Base-by-base conservation (phyloP, 768 basidiomycete genomes). In the Mycena maculata region DNA sequence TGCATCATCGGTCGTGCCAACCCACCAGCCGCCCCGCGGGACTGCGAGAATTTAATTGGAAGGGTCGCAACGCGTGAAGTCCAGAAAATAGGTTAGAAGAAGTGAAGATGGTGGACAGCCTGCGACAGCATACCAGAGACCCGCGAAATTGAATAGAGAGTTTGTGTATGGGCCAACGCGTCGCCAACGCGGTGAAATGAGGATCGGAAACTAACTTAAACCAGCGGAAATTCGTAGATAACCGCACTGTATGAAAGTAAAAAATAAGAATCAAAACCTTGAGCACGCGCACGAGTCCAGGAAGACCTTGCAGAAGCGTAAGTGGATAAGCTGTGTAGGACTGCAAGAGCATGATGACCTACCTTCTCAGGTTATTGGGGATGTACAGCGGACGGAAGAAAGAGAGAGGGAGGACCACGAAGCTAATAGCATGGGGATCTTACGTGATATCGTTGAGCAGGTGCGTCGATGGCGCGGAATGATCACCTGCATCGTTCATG, bases 91-190 rank as follows among this genome's bases (percentile, higher is more conserved):
- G 22, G 47, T 6, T 25, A 31, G 7, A 31, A 50, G 30, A 16
- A 50, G 30, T 50, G 28, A 18, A 50, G 18, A 31, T 50, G 30
- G 49, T 18, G 27, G 49, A 30, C 28, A 50, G 49, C 49, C 49
- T 50, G 49, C 49, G 49, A 50, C 28, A 31, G 49, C 30, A 50
- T 50, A 50, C 49, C 49, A 50, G 30, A 50, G 49, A 50, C 49
- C 49, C 18, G 49, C 31, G 28, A 13, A 50, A 50, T 50, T 50
- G 30, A 31, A 50, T 50, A 50, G 28, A 50, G 30, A 50, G 27
- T 50, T 50, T 50, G 49, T 50, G 27, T 50, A 50, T 20, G 49
- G 28, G 28, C 47, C 49, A 30, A 31, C 28, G 49, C 28, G 30
- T n/a, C 49, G 30, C 27, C 30, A 50, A 50, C 22, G 30, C 30